Percentiles rank a stretch among this genome's conserved stretches.
Evolutionary conservation across 768 basidiomycete species (phyloP).

Genomic region (Mycena latifolia): DNA sequence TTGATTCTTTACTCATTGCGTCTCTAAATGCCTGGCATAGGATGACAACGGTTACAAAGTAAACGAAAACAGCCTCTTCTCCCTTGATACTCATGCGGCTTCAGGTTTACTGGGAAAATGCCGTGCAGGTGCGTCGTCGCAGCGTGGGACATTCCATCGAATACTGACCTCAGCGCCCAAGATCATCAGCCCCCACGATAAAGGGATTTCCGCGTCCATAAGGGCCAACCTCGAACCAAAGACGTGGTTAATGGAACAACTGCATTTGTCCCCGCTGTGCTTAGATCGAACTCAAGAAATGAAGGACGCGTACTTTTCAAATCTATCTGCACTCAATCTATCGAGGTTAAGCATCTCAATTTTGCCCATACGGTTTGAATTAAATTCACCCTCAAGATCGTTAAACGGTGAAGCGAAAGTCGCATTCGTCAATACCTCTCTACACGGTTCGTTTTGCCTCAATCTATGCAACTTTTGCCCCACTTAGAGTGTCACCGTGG

Average conservation of each 20-base stretch:
- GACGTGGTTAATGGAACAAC: constrained; percentile 49
- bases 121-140: constrained; percentile 70
- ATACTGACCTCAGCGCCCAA: constrained; percentile 43
- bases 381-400: constrained; percentile 36
- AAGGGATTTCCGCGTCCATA: constrained; percentile 79
- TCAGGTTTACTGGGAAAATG: constrained; percentile 93
- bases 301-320: constrained; percentile 67
- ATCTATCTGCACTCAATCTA: constrained; percentile 46
- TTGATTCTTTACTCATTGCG: background rate
- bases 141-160: background rate
- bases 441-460: constrained; percentile 72
- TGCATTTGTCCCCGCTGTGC: constrained; percentile 58
- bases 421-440: constrained; percentile 87
- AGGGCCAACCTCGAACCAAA: constrained; percentile 67
- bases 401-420: constrained; percentile 54
- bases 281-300: constrained; percentile 71
- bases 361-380: background rate
- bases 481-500: background rate
- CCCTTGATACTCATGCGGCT: constrained; percentile 9
- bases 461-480: background rate
- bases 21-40: constrained; percentile 49
- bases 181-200: constrained; percentile 90
- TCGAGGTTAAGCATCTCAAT: constrained; percentile 24
- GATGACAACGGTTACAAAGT: constrained; percentile 93
- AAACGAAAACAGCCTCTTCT: constrained; percentile 9